Evolutionary conservation across 108 stramenopile genomes (phyloP), one percentile per base, ranked within the genome.

Genomic region (Skeletonema menzelii): DNA sequence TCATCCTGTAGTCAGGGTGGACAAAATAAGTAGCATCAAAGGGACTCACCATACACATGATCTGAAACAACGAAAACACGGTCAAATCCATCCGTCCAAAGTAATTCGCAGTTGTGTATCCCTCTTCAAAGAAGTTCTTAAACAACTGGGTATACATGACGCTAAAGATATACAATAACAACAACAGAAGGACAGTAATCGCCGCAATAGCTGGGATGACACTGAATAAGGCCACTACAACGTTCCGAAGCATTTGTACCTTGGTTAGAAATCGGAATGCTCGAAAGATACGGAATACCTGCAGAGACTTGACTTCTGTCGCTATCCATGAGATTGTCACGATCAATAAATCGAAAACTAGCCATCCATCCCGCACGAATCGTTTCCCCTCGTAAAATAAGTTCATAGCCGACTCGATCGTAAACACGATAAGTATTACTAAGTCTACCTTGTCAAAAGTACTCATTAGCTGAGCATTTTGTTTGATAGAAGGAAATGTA

Each of bases 341-440:
- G 27, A 86, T 61, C 2, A 77, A 7, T 6, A 86, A 59, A 63
- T 86, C 85, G 63, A 86, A 86, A 8, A 71, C 7, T 3, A 76
- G 59, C 85, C 85, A 84, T 57, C 85, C 84, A 64, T 92, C 87
- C 31, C 61, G 53, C 8, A 88, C 69, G 8, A 90, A 68, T 53
- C 73, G 34, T 47, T 44, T 76, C 2, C 88, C 88, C 14, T 73
- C 82, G 70, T 83, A 85, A 11, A 88, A 42, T 27, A 89, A 64
- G 34, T 89, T 83, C 63, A 92, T 55, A 3, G 27, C 27, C 13
- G 88, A 59, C 65, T 92, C 91, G 8, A 92, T 56, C 8, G 91
- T 85, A 58, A 92, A 92, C 12, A 92, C 72, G 31, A 82, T 73
- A 46, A 92, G 66, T 66, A 92, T 89, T 5, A 67, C 60, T 19